Evolutionary conservation across 192 early-diverging fungal species (phyloP), one percentile per base, ranked within the genome.

Genomic region (Podila verticillata): DNA sequence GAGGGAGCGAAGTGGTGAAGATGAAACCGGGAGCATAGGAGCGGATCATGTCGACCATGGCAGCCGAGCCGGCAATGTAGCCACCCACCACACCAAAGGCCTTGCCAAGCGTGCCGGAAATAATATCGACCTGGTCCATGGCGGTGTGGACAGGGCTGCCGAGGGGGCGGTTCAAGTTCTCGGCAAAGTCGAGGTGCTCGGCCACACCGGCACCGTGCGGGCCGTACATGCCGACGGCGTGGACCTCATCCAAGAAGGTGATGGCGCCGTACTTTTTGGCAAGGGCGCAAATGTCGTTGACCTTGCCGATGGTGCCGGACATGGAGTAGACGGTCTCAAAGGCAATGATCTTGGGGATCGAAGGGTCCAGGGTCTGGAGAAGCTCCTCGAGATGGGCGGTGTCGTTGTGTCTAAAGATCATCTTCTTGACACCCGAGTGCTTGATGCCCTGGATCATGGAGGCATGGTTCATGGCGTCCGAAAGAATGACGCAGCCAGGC

Each of bases 151-250:
- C 31, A 59, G 87, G 84, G 48, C 75, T 78, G 17, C 49, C 72
- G 32, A 72, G 68, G 34, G 87, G 86, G 22, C 88, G 77, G 47
- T 61, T 63, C 48, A 89, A 81, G 73, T 92, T 93, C 58, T 88
- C 84, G n/a, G 89, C 86, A 83, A 90, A 93, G 79, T 97, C 93
- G 63, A 96, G 87, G 85, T 98, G 94, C 84, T 97, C 96, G 49
- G 97, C 96, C 30, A 98, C 96, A 68, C 97, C 97, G 31, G 92
- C 96, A 65, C 96, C 97, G 64, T 92, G 91, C 20, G 91, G 87
- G 10, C 97, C 97, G 78, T 98, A 98, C 96, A 98, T 97, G 67
- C 97, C 97, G n/a, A 98, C 97, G n/a, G 97, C 96, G 70, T 98
- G 97, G 34, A 98, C 97, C 82, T 98, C 96, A 73, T 98, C 97